Conservation (phyloP, 177 flowering plant species). For the Vitis hybrid region DNA sequence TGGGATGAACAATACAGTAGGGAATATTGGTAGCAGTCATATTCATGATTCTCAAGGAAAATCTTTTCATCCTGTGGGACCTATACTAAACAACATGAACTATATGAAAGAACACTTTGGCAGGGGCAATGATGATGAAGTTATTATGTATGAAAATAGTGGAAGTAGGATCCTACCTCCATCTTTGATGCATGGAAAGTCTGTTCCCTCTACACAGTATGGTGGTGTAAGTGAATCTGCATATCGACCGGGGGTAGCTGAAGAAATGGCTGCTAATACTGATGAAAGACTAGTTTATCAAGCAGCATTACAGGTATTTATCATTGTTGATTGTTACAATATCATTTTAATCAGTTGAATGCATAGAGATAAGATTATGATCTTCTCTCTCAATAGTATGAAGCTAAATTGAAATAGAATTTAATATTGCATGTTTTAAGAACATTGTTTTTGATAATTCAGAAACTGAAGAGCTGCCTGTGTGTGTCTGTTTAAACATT, state of each 20-base stretch:
- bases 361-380: neutral
- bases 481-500: too few relatives aligned
- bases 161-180: conserved; percentile 55
- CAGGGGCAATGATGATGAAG: conserved; percentile 34
- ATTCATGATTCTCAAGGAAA: conserved; percentile 23
- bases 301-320: conserved; percentile 84
- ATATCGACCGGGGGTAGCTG: conserved; percentile 35
- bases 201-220: conserved; percentile 32
- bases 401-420: too few relatives aligned
- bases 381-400: neutral
- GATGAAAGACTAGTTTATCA: conserved; percentile 81
- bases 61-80: conserved; percentile 20
- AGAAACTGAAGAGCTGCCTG: too few relatives aligned
- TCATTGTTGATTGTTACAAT: neutral
- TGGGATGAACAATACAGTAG: conserved; percentile 27
- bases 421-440: too few relatives aligned
- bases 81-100: conserved; percentile 22
- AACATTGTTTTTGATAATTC: too few relatives aligned
- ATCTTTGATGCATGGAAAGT: conserved; percentile 51
- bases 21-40: conserved; percentile 32
- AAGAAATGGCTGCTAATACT: conserved; percentile 48
- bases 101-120: conserved; percentile 25
- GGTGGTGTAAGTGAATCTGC: conserved; percentile 42
- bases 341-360: neutral
- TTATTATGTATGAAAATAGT: conserved; percentile 34